These are phyloP conservation scores for Tetracladium marchalianum DNA, from an alignment of 495 filamentous ascomycete genomes.

Conservation along the genomic window DNA sequence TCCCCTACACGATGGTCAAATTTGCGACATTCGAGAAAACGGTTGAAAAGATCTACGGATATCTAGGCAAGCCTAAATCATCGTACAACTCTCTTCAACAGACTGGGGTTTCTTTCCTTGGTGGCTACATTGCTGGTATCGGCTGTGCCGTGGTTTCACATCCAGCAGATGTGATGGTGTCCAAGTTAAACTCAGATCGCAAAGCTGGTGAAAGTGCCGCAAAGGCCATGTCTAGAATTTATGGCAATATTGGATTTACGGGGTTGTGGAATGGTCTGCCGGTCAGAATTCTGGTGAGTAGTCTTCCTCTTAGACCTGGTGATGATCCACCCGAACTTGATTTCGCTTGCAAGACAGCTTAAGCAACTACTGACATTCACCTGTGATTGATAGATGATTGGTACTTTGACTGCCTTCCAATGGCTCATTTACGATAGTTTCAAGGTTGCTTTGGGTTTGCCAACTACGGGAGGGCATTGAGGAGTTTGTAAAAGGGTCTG, in stretches of 20 bases:
- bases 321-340: too few relatives aligned
- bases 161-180: conserved; percentile 63
- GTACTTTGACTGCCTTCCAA: conserved; percentile 60
- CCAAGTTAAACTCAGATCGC: conserved; percentile 20
- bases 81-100: conserved; percentile 50
- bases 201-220: conserved; percentile 53
- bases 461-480: conserved; percentile 39
- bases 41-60: conserved; percentile 51
- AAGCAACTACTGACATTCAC: background rate
- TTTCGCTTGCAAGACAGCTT: too few relatives aligned
- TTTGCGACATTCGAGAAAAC: conserved; percentile 67
- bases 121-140: conserved; percentile 64
- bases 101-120: conserved; percentile 59
- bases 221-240: conserved; percentile 54
- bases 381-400: conserved; percentile 37
- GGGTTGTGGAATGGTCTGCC: conserved; percentile 63
- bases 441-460: conserved; percentile 60
- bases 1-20: conserved; percentile 70
- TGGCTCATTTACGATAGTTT: conserved; percentile 74
- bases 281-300: conserved; percentile 39
- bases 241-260: conserved; percentile 60
- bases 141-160: conserved; percentile 57
- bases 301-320: too few relatives aligned
- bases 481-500: conserved; percentile 19
- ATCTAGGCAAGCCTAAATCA: conserved; percentile 56